These are phyloP conservation scores for Oldenlandia corymbosa DNA, from an alignment of 257 asterid genomes.

Conservation along the genomic window DNA sequence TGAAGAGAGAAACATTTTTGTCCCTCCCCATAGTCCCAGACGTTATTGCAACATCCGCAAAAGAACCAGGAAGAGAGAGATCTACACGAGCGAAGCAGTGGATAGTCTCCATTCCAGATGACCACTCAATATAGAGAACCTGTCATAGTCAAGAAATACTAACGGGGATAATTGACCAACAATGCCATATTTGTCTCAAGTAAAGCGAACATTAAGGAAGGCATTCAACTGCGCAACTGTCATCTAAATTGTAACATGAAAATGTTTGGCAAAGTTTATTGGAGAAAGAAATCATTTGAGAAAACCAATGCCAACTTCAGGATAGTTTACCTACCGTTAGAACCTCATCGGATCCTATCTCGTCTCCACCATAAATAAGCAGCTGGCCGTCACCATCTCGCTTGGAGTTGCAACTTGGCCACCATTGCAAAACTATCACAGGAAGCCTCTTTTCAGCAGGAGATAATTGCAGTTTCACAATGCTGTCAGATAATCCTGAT, in stretches of 20 bases:
- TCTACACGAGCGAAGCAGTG: constrained; percentile 61
- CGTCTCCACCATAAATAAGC: constrained; percentile 88
- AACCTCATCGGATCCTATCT: constrained; percentile 79
- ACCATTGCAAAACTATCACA: constrained; percentile 73
- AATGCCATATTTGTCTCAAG: not conserved
- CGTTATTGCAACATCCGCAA: constrained; percentile 68
- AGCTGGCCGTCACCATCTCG: constrained; percentile 58
- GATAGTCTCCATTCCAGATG: constrained; percentile 67
- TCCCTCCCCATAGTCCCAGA: constrained; percentile 41
- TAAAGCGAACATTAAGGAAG: not conserved
- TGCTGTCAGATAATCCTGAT: constrained; percentile 42
- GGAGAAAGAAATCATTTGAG: not conserved
- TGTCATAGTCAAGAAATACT: constrained; percentile 26
- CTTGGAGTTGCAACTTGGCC: constrained; percentile 47
- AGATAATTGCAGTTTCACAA: constrained; percentile 73
- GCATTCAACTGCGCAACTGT: not conserved
- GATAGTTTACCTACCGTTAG: constrained; percentile 70
- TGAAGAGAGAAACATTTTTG: constrained; percentile 44
- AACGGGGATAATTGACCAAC: not conserved
- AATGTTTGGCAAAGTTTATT: not conserved
- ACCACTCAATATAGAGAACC: constrained; percentile 79
- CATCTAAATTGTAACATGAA: not conserved
- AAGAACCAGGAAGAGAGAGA: constrained; percentile 69
- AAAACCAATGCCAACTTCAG: too few relatives aligned
- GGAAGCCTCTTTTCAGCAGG: constrained; percentile 83